Percentiles rank a stretch among this genome's conserved stretches.
phyloP scores from a whole-genome alignment of 202 grass and related monocot species.

The Setaria italica region DNA sequence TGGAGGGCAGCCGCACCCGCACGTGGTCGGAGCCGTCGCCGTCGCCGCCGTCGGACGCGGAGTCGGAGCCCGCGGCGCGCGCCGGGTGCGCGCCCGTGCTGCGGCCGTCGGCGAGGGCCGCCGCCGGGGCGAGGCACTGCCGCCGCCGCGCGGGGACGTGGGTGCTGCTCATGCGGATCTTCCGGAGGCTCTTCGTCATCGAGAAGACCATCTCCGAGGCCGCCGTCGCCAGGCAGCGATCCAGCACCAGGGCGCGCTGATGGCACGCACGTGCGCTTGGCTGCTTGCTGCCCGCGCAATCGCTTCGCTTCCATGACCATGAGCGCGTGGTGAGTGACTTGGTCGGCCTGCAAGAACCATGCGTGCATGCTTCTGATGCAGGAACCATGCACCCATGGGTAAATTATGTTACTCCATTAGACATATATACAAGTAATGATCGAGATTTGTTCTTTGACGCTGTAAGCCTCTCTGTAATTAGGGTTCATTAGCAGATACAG shows the following conservation, averaged over 20 bases:
- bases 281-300: too few species aligned
- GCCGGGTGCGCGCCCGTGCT: slow-evolving; percentile 51
- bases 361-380: neutral
- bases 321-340: neutral
- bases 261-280: neutral
- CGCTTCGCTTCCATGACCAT: neutral
- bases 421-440: neutral
- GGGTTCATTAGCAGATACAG: neutral
- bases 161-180: slow-evolving; percentile 64
- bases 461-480: slow-evolving; percentile 20
- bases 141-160: slow-evolving; percentile 51
- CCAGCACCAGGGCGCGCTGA: neutral
- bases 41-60: slow-evolving; percentile 28
- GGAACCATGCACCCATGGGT: neutral
- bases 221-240: neutral
- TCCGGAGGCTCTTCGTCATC: slow-evolving; percentile 62
- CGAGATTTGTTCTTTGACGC: neutral
- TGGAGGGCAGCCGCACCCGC: neutral
- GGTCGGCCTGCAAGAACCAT: neutral
- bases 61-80: slow-evolving; percentile 16
- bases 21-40: neutral
- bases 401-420: slow-evolving; percentile 14
- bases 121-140: slow-evolving; percentile 37
- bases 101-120: slow-evolving; percentile 45
- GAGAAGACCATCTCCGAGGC: slow-evolving; percentile 48